Base-by-base conservation (phyloP, 2,329 filamentous ascomycete genomes). In the Sclerotinia spermophila region DNA sequence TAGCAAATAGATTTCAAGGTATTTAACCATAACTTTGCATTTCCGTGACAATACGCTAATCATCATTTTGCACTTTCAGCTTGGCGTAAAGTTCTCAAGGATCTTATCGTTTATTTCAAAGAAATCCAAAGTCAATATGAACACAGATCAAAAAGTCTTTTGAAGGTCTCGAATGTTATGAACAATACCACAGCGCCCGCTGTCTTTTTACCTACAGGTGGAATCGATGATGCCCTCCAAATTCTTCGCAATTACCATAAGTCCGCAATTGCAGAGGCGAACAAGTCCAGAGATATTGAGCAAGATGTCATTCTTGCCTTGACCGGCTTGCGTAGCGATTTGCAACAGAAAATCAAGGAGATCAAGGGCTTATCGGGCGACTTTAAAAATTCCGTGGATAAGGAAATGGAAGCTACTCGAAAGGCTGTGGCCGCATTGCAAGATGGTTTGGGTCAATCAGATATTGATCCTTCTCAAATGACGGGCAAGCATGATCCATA, bases 261-360 rank as follows among this genome's bases (percentile, higher is more conserved):
- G 78, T 89, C 90, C 72, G 87, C 92, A 11, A 87, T 96, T 53
- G 78, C 86, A 5, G 96, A 97, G 79, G 89, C 93, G 21, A 93
- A 91, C 81, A 97, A 97, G 82, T 93, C 95, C 3, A 90, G 87
- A 71, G 94, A 97, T 73, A 94, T 97, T 71, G 93, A 98, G 79
- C 90, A 90, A 73, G 95, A 98, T 78, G 94, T 99, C 61, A 93
- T 98, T 74, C 85, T 92, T 66, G 94, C 95, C 67, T 84, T 99
- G 70, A 93, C 90, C 2, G 94, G 94, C 1, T 83, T 99, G 68
- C 86, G 96, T 71, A 94, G 90, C 77, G 96, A 99, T 80, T 84
- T 99, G 27, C 91, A 92, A 73, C 93, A 96, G 80, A 99, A 99
- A 83, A 97, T 97, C 81, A 99, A 98, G 81, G 96, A 99, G 82